Conservation (phyloP, 768 basidiomycete genomes). For the Tulasnella sp. region DNA sequence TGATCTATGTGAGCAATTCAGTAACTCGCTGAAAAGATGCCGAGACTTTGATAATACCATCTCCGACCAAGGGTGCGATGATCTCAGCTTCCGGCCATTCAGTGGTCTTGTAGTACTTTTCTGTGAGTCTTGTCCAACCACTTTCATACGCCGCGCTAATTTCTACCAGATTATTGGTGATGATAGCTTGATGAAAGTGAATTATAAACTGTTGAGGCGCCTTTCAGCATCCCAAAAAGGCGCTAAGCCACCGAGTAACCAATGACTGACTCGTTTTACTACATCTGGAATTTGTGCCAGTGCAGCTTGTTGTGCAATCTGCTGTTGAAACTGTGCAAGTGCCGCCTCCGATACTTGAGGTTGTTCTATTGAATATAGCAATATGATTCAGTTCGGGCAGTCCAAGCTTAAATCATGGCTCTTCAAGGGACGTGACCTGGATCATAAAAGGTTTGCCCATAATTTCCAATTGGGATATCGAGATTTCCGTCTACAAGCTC, state of each 20-base stretch:
- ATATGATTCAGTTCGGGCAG: neutral
- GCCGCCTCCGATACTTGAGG: constrained; percentile 60
- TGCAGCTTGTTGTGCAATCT: constrained; percentile 71
- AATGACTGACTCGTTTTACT: constrained; percentile 57
- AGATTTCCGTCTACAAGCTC: constrained; percentile 59
- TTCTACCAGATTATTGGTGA: constrained; percentile 79
- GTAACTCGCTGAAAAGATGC: neutral
- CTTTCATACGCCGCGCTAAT: constrained; percentile 92
- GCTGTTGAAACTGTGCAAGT: constrained; percentile 60
- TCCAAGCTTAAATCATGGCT: neutral
- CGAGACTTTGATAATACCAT: constrained; percentile 41
- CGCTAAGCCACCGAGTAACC: no score
- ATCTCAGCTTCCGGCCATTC: constrained; percentile 98
- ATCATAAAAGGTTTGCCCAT: constrained; percentile 57
- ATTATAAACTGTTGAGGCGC: constrained; percentile 83
- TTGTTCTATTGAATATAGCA: constrained; percentile 27
- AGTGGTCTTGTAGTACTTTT: constrained; percentile 85
- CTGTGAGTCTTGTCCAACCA: constrained; percentile 93
- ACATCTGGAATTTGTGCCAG: constrained; percentile 76
- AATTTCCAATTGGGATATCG: constrained; percentile 51
- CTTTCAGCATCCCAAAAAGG: no score
- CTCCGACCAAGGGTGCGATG: constrained; percentile 86
- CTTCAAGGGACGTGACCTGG: constrained; percentile 35
- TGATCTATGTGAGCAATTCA: constrained; percentile 41
- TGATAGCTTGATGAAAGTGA: constrained; percentile 86